Evolutionary conservation across 2,329 filamentous ascomycete species (phyloP).

Genomic region (Aquanectria penicillioides): DNA sequence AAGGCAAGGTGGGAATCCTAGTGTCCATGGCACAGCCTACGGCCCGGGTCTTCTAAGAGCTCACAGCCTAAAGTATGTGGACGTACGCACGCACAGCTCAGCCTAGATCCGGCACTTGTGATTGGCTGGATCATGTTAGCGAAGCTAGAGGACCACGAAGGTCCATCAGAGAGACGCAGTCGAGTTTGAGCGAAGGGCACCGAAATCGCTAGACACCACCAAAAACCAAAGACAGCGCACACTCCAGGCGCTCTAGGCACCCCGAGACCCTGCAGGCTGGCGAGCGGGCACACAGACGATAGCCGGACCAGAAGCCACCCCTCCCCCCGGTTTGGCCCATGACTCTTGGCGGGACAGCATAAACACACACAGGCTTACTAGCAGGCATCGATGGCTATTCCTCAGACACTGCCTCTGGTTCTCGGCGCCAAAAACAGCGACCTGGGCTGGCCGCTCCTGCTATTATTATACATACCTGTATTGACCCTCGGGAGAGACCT

Average conservation of each 20-base stretch:
- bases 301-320: background rate
- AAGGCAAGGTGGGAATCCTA: background rate
- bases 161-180: background rate
- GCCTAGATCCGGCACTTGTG: no score
- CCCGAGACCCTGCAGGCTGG: no score
- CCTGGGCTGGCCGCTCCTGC: slow-evolving; percentile 11
- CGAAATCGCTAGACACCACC: background rate
- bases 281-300: background rate
- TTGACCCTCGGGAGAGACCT: slow-evolving; percentile 19
- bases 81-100: no score
- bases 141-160: background rate
- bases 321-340: slow-evolving; percentile 2
- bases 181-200: background rate
- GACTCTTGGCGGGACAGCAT: slow-evolving; percentile 5
- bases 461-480: slow-evolving; percentile 26
- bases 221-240: background rate
- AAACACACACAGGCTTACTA: slow-evolving; percentile 1
- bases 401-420: slow-evolving; percentile 21
- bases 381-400: slow-evolving; percentile 9
- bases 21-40: slow-evolving; percentile 14
- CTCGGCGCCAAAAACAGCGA: slow-evolving; percentile 16
- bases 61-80: background rate
- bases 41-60: slow-evolving; percentile 10
- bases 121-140: slow-evolving; percentile 18
- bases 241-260: no score